phyloP scores from a whole-genome alignment of 352 stramenopile species.

The Pilasporangium apinafurcum region DNA sequence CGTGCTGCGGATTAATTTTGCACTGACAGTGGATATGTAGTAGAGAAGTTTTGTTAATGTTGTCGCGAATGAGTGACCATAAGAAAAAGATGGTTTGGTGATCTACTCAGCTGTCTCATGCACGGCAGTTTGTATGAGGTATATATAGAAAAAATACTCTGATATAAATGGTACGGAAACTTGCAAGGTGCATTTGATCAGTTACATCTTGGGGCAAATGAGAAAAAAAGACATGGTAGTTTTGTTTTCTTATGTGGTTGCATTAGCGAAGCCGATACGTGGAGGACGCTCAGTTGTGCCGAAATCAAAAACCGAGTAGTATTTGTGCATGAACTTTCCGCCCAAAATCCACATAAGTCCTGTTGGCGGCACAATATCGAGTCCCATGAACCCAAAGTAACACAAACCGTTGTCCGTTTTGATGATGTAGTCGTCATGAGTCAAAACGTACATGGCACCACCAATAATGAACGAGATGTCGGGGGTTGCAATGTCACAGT shows the following conservation, averaged over 20 bases:
- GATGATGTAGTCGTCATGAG: slow-evolving; percentile 2
- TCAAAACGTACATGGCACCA: neutral
- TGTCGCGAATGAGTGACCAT: too few relatives aligned
- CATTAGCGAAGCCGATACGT: neutral
- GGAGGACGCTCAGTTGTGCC: neutral
- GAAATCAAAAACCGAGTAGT: slow-evolving; percentile 1
- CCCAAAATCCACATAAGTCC: neutral
- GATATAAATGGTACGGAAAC: too few relatives aligned
- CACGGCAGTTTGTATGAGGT: too few relatives aligned
- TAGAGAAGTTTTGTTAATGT: neutral
- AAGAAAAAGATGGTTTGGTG: too few relatives aligned
- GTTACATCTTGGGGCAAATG: too few relatives aligned
- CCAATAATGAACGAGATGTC: neutral
- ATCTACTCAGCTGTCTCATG: too few relatives aligned
- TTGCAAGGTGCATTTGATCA: too few relatives aligned
- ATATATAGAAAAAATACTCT: too few relatives aligned
- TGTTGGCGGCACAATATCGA: neutral
- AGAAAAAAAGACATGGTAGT: too few relatives aligned
- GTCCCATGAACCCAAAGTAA: too few relatives aligned
- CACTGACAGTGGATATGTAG: neutral
- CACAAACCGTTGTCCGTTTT: too few relatives aligned
- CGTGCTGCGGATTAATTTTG: neutral
- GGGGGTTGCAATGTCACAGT: neutral
- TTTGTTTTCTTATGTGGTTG: too few relatives aligned
- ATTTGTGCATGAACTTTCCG: slow-evolving; percentile 1